phyloP scores from a whole-genome alignment of 345 rosid species.

The Citrus sp. region DNA sequence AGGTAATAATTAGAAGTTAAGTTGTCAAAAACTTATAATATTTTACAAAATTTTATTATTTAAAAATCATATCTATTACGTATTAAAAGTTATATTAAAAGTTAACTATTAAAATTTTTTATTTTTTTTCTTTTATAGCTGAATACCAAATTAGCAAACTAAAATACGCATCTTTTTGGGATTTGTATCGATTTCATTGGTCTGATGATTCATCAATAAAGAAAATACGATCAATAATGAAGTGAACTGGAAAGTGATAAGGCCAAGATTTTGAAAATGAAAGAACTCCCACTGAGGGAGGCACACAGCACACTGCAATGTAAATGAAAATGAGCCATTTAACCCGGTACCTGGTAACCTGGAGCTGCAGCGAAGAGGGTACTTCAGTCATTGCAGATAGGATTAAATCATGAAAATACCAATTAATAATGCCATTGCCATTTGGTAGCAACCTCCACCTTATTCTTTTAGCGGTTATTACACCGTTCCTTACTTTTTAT shows the following conservation, averaged over 20 bases:
- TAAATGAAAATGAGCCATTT: no score
- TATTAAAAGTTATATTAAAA: no score
- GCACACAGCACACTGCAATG: no score
- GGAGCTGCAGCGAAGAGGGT: background rate
- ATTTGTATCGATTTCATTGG: background rate
- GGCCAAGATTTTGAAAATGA: background rate
- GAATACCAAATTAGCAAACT: no score
- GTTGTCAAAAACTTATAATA: no score
- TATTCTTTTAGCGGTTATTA: conserved; percentile 6
- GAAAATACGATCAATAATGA: background rate
- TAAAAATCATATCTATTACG: no score
- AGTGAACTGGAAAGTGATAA: background rate
- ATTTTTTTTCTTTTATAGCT: no score
- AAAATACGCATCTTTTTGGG: background rate
- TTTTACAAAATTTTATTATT: no score
- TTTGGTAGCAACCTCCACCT: background rate
- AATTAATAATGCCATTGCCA: background rate
- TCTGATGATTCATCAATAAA: background rate
- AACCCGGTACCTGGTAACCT: no score
- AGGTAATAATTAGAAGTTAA: no score
- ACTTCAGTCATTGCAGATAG: background rate
- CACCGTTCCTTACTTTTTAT: background rate
- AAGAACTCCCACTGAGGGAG: background rate
- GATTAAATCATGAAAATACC: background rate
- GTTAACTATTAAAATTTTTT: no score